A percentile compares a stretch with the other conserved stretches of the same genome.
Evolutionary conservation across 1,284 basidiomycete species (phyloP).

Genomic region (Heterobasidion parviporum): DNA sequence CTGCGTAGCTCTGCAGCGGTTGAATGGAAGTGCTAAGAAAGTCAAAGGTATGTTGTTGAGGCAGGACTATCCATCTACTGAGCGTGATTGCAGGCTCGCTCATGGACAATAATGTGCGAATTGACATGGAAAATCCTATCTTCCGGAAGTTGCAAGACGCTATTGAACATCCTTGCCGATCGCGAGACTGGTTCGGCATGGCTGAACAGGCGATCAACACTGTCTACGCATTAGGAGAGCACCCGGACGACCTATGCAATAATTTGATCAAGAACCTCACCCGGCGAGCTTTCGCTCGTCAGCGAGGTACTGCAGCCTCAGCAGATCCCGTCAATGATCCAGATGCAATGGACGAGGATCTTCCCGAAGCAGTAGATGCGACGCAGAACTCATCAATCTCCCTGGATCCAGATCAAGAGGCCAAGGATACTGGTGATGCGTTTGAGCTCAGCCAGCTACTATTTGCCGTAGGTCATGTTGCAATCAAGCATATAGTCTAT

Average conservation of each 20-base stretch:
- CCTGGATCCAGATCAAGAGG: slow-evolving; percentile 15
- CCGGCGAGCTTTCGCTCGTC: slow-evolving; percentile 52
- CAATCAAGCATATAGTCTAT: slow-evolving; percentile 96
- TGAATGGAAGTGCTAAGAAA: slow-evolving; percentile 95
- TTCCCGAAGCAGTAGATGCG: slow-evolving; percentile 13
- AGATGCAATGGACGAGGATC: slow-evolving; percentile 48
- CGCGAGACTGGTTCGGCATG: slow-evolving; percentile 93
- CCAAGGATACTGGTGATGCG: slow-evolving; percentile 63
- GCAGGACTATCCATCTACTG: neutral
- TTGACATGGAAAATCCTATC: slow-evolving; percentile 84
- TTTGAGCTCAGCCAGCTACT: slow-evolving; percentile 88
- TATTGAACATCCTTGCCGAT: slow-evolving; percentile 69
- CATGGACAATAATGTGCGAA: slow-evolving; percentile 77
- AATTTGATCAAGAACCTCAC: slow-evolving; percentile 81
- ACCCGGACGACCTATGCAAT: slow-evolving; percentile 84
- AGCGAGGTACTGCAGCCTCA: neutral
- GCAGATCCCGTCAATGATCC: slow-evolving; percentile 21
- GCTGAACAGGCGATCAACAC: slow-evolving; percentile 97
- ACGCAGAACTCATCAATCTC: slow-evolving; percentile 5
- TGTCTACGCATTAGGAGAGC: slow-evolving; percentile 89
- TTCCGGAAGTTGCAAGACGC: slow-evolving; percentile 79
- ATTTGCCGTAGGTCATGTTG: slow-evolving; percentile 93
- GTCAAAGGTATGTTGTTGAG: slow-evolving; percentile 66
- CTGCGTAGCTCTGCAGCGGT: slow-evolving; percentile 85
- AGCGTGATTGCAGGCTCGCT: slow-evolving; percentile 57